A percentile compares a stretch with the other conserved stretches of the same genome.
phyloP scores from a whole-genome alignment of 768 basidiomycete genomes.

The Cantharellus anzutake region DNA sequence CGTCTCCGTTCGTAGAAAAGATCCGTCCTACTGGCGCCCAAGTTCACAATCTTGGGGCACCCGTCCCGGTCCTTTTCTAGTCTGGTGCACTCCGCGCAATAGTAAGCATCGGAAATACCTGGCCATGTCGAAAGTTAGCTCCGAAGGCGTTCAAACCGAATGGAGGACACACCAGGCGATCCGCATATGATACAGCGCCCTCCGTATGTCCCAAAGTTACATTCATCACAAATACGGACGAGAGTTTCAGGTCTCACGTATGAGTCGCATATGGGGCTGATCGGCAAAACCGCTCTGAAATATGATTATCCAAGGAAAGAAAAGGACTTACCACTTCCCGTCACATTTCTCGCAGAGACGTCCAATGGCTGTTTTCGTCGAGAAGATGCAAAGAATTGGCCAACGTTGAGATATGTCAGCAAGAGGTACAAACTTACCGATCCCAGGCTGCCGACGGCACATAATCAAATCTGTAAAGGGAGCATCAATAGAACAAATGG shows the following conservation, averaged over 20 bases:
- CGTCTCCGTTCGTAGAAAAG: slow-evolving; percentile 81
- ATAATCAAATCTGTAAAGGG: slow-evolving; percentile 68
- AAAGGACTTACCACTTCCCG: slow-evolving; percentile 74
- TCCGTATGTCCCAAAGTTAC: slow-evolving; percentile 96
- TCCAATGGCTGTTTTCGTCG: slow-evolving; percentile 54
- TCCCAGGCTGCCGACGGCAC: slow-evolving; percentile 95
- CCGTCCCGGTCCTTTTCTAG: slow-evolving; percentile 96
- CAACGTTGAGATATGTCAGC: background rate
- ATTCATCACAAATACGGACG: slow-evolving; percentile 97
- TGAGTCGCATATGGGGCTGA: slow-evolving; percentile 93
- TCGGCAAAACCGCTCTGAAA: background rate
- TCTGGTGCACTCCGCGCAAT: slow-evolving; percentile 93
- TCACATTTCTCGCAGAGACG: slow-evolving; percentile 98
- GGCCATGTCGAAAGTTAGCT: background rate
- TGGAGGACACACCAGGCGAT: slow-evolving; percentile 49
- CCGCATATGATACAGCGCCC: slow-evolving; percentile 97
- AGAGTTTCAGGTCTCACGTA: slow-evolving; percentile 97
- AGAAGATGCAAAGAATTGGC: background rate
- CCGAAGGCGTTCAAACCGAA: background rate
- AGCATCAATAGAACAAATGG: background rate
- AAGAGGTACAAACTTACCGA: slow-evolving; percentile 36
- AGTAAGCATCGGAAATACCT: slow-evolving; percentile 99
- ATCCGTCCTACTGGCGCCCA: slow-evolving; percentile 87
- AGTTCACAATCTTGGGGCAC: slow-evolving; percentile 93
- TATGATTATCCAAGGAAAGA: background rate